These are phyloP conservation scores for Puccinia brachypodii DNA, from an alignment of 1,284 basidiomycete species.

Conservation along the genomic window DNA sequence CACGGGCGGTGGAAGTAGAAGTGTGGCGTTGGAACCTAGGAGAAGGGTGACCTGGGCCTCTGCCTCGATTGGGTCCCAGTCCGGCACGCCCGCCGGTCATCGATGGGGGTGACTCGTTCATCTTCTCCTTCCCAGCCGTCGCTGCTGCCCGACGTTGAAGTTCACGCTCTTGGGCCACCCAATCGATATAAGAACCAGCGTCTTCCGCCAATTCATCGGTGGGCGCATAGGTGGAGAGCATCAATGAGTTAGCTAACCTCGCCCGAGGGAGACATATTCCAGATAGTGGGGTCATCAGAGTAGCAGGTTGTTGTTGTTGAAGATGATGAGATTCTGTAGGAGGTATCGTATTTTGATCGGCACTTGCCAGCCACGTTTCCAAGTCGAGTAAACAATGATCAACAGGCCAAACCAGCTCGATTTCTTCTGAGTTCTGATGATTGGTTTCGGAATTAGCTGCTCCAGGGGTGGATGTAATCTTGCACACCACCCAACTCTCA, in stretches of 20 bases:
- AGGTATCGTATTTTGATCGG: constrained; percentile 7
- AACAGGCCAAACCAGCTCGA: constrained; percentile 42
- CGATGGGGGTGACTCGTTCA: constrained; percentile 13
- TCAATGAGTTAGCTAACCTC: constrained; percentile 6
- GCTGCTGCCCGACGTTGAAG: constrained; percentile 34
- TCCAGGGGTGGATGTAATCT: neutral
- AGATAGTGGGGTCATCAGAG: neutral
- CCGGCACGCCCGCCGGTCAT: neutral
- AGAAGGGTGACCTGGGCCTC: neutral
- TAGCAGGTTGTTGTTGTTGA: neutral
- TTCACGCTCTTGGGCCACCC: constrained; percentile 42
- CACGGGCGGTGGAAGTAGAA: neutral
- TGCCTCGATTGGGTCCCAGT: neutral
- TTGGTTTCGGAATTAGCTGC: neutral
- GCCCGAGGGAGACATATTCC: neutral
- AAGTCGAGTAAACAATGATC: constrained; percentile 39
- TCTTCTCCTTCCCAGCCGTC: constrained; percentile 22
- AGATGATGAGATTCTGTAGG: neutral
- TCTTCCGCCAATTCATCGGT: constrained; percentile 26
- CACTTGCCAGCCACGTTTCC: constrained; percentile 13
- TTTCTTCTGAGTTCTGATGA: neutral
- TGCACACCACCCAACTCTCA: constrained; percentile 40
- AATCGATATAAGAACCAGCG: constrained; percentile 42
- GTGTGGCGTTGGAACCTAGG: constrained; percentile 8
- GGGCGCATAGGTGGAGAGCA: constrained; percentile 7